Evolutionary conservation across 2,329 filamentous ascomycete genomes (phyloP).

Genomic region (Aureobasidium sp.): DNA sequence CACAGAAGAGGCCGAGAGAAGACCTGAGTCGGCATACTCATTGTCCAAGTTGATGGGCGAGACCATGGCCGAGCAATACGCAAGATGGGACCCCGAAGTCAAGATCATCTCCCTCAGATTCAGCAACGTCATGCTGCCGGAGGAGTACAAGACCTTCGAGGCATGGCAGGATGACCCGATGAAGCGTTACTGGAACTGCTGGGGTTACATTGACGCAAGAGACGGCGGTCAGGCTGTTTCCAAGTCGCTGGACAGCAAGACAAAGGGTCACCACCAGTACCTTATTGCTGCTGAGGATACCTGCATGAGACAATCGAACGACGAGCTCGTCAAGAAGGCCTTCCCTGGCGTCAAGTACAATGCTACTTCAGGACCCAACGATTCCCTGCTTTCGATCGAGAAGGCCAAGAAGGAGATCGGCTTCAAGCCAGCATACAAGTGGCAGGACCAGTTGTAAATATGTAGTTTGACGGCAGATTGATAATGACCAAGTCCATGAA

Average conservation of each 20-base stretch:
- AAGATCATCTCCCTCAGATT: slow-evolving; percentile 19
- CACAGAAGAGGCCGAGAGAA: slow-evolving; percentile 18
- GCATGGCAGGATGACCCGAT: slow-evolving; percentile 18
- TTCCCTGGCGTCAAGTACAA: slow-evolving; percentile 19
- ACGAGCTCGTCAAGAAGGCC: slow-evolving; percentile 17
- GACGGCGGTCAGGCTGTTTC: slow-evolving; percentile 17
- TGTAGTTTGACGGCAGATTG: background rate
- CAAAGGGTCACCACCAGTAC: slow-evolving; percentile 18
- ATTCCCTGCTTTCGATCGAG: slow-evolving; percentile 17
- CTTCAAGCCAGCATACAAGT: slow-evolving; percentile 17
- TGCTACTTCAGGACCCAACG: slow-evolving; percentile 14
- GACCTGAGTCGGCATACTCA: slow-evolving; percentile 18
- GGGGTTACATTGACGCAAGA: slow-evolving; percentile 19
- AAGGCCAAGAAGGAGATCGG: slow-evolving; percentile 20
- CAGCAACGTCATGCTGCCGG: slow-evolving; percentile 19
- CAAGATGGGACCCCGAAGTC: slow-evolving; percentile 17
- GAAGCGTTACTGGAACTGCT: slow-evolving; percentile 19
- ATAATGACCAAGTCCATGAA: no score
- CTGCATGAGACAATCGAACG: slow-evolving; percentile 18
- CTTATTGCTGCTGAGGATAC: slow-evolving; percentile 18
- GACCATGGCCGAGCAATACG: slow-evolving; percentile 18
- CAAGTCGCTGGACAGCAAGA: slow-evolving; percentile 15
- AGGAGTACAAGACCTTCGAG: slow-evolving; percentile 17
- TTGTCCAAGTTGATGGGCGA: slow-evolving; percentile 18
- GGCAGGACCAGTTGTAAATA: slow-evolving; percentile 16